Percentiles rank a stretch among this genome's conserved stretches.
Evolutionary conservation across 1,139 yeast genomes (phyloP).

Genomic region (Candida glucosophila): DNA sequence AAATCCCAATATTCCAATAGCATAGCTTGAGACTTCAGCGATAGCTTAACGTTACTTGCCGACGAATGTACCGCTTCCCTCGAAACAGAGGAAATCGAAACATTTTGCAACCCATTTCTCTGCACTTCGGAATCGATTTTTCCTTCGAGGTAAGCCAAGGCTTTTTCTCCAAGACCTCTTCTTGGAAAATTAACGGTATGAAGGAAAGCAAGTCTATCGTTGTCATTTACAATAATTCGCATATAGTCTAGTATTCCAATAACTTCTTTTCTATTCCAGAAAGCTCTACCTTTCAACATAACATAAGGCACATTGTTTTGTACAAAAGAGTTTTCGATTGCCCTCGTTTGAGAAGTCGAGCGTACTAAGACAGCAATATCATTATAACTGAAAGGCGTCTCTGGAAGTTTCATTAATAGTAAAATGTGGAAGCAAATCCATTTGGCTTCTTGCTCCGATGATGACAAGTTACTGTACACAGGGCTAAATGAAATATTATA

Average conservation of each 20-base stretch:
- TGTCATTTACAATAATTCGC: conserved; percentile 46
- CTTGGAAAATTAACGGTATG: conserved; percentile 54
- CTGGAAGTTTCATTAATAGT: conserved; percentile 32
- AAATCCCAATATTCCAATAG: conserved; percentile 20
- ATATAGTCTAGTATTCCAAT: conserved; percentile 54
- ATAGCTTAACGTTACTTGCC: conserved; percentile 6
- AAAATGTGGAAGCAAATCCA: conserved; percentile 50
- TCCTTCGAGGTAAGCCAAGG: conserved; percentile 18
- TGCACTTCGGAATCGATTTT: conserved; percentile 2
- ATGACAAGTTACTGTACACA: conserved; percentile 29
- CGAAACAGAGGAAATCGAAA: conserved; percentile 3
- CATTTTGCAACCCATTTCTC: no score
- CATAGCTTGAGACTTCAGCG: conserved; percentile 7
- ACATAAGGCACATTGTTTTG: conserved; percentile 51
- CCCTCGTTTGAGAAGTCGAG: conserved; percentile 47
- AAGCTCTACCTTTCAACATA: conserved; percentile 63
- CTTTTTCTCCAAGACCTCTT: conserved; percentile 62
- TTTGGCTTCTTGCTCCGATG: conserved; percentile 45
- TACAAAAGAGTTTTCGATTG: conserved; percentile 55
- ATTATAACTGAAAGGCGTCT: conserved; percentile 25
- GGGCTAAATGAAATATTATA: conserved; percentile 35
- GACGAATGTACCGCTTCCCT: conserved; percentile 1
- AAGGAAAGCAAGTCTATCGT: conserved; percentile 50
- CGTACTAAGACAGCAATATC: conserved; percentile 72
- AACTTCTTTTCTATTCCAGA: conserved; percentile 75